Evolutionary conservation across 2,329 filamentous ascomycete genomes (phyloP), one percentile per base, ranked within the genome.

Genomic region (Lachnellula cervina): DNA sequence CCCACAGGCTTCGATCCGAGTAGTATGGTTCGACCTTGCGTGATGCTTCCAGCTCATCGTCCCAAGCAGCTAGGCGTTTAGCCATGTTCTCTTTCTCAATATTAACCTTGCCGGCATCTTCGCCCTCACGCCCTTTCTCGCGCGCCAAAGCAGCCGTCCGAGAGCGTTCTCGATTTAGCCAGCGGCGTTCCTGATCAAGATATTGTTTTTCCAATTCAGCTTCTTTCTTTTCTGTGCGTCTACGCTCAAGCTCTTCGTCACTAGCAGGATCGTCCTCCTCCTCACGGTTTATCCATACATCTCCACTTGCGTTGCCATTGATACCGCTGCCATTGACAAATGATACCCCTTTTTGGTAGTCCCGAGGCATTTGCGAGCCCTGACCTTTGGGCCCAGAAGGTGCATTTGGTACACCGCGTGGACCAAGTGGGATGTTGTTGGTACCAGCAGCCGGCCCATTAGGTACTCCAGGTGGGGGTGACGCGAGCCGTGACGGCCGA

Each of bases 261-360:
- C 87, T 90, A 2, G 90, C 90, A 49, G 94, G 87, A 7, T 89
- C 90, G 48, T 96, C 90, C 40, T 96, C 90, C 44, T 94, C 90
- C 51, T 96, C 90, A 13, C 80, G 80, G 59, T 83, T 80, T 58
- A 83, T 76, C 32, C 77, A 79, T 8, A 71, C 59, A 5, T 77
- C 74, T 1, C 71, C 71, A 59, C 62, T 70, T 55, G 68, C 66
- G n/a, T 74, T 73, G 28, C 83, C 82, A 62, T 86, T 88, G 2
- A 84, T 79, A 14, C 82, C 79, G 23, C 84, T 86, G 0, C 90
- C 90, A 61, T 93, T 95, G 35, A 96, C 85, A 71, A 97, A 97
- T 0, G 80, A 78, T 17, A 96, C 78, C 5, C 88, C 88, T 58
- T 89, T 89, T 64, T 90, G 88, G 51, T 88, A 88, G 66, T 89